Conservation (phyloP, 495 filamentous ascomycete species). For the Rostrohypoxylon terebratum region DNA sequence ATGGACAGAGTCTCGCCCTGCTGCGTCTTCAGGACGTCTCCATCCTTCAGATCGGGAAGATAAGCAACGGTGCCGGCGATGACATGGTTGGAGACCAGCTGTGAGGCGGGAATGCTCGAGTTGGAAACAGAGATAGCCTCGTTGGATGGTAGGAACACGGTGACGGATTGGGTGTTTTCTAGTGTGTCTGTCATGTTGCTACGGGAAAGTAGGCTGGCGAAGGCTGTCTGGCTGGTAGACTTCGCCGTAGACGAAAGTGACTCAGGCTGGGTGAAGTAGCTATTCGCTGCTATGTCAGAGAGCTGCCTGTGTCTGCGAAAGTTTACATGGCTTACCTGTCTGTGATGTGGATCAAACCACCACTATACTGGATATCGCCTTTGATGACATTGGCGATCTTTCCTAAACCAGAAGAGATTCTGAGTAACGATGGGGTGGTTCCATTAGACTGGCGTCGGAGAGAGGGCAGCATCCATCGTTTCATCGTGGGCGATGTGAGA, state of each 20-base stretch:
- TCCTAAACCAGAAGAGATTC: constrained; percentile 47
- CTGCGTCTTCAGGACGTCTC: constrained; percentile 47
- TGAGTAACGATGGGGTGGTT: constrained; percentile 19
- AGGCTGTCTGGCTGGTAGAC: constrained; percentile 36
- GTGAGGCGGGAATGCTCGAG: constrained; percentile 12
- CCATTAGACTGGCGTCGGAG: constrained; percentile 5
- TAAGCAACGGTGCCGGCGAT: constrained; percentile 50
- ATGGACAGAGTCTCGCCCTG: constrained; percentile 48
- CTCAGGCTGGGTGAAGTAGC: constrained; percentile 58
- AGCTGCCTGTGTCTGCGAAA: background rate
- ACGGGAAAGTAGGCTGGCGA: constrained; percentile 47
- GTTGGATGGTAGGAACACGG: constrained; percentile 45
- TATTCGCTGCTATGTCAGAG: constrained; percentile 15
- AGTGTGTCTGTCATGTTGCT: constrained; percentile 59
- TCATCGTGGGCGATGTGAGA: constrained; percentile 23
- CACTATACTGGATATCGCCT: constrained; percentile 48
- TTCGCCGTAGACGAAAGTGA: constrained; percentile 49
- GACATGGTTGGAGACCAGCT: constrained; percentile 46
- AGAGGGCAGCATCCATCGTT: constrained; percentile 10
- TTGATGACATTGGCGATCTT: constrained; percentile 50
- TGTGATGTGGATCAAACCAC: constrained; percentile 50
- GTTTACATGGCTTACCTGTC: constrained; percentile 42
- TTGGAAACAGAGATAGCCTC: constrained; percentile 38
- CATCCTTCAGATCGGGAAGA: constrained; percentile 47
- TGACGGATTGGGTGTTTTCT: constrained; percentile 41